Evolutionary conservation across 2,329 filamentous ascomycete genomes (phyloP).

Genomic region (Sporothrix curviconia): DNA sequence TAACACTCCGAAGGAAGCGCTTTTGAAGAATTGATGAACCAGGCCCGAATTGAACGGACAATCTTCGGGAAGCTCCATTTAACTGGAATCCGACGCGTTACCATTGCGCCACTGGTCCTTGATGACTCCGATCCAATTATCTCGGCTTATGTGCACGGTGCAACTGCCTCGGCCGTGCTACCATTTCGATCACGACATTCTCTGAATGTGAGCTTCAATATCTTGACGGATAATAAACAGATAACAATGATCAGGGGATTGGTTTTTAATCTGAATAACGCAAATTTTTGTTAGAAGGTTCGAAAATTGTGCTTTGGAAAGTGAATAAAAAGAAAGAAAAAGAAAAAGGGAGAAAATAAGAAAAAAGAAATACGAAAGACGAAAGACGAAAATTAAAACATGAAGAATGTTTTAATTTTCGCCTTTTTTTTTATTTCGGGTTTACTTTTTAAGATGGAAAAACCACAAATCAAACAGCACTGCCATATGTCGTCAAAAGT

Average conservation of each 20-base stretch:
- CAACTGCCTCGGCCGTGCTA: background rate
- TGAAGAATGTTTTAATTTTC: background rate
- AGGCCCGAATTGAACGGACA: conserved; percentile 18
- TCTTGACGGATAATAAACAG: background rate
- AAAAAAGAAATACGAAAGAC: background rate
- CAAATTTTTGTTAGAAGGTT: no score
- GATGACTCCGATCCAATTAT: background rate
- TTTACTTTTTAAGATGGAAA: background rate
- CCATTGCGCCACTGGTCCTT: conserved; percentile 17
- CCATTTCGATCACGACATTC: background rate
- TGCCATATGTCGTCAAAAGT: no score
- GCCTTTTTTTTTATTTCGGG: no score
- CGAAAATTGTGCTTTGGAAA: no score
- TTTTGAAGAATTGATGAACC: conserved; percentile 6
- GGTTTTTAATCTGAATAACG: no score
- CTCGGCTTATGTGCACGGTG: background rate
- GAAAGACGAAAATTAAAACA: background rate
- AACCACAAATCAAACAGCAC: no score
- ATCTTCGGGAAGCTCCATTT: conserved; percentile 16
- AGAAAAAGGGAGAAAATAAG: background rate
- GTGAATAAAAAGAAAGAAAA: no score
- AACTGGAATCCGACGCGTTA: conserved; percentile 18
- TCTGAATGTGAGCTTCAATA: background rate
- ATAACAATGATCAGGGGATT: no score
- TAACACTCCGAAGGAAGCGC: no score